A percentile compares a stretch with the other conserved stretches of the same genome.
Conservation (phyloP, 345 rosid genomes). For the Linum tenue region DNA sequence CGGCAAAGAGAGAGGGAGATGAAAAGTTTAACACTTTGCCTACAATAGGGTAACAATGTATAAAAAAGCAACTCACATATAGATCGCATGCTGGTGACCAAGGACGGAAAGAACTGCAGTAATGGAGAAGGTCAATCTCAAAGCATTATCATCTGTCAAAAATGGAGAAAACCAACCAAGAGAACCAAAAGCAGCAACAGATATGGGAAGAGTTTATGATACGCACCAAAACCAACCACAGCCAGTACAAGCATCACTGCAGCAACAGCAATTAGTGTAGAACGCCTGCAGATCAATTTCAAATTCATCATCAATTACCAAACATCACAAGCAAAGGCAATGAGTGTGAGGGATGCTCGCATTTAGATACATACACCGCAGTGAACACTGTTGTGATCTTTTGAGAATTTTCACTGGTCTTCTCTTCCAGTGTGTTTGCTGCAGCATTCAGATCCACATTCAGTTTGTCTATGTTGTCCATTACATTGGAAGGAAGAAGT, state of each 20-base stretch:
- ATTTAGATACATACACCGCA: constrained; percentile 49
- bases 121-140: constrained; percentile 5
- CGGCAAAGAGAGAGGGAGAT: background rate
- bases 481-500: constrained; percentile 57
- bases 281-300: constrained; percentile 48
- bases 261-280: constrained; percentile 65
- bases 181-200: background rate
- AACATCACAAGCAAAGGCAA: constrained; percentile 5
- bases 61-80: constrained; percentile 42
- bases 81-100: constrained; percentile 65
- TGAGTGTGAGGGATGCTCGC: constrained; percentile 7
- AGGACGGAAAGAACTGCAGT: constrained; percentile 61
- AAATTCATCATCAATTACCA: constrained; percentile 4
- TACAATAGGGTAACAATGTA: background rate
- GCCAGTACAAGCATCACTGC: constrained; percentile 78
- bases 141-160: constrained; percentile 8
- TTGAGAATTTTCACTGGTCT: constrained; percentile 58
- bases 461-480: constrained; percentile 71
- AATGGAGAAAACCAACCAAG: constrained; percentile 7
- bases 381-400: constrained; percentile 57
- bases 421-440: constrained; percentile 55
- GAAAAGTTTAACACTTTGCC: background rate
- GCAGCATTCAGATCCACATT: constrained; percentile 61
- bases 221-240: constrained; percentile 78
- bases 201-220: background rate